Base-by-base conservation (phyloP, 1,284 basidiomycete genomes). In the Coriolopsis trogii region DNA sequence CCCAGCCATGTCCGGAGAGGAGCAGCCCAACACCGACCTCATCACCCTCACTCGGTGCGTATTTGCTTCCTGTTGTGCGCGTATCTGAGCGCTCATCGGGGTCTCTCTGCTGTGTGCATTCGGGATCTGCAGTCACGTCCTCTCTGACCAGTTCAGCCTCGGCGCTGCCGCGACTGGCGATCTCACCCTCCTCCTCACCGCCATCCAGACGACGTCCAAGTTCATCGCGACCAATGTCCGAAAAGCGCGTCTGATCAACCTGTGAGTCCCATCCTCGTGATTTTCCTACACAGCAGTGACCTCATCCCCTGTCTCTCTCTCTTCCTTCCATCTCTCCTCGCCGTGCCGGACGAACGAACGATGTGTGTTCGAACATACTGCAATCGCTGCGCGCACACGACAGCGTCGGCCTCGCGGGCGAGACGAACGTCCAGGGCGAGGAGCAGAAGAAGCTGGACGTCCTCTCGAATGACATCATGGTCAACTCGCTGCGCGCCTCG, bases 361-460 rank as follows among this genome's bases (percentile, higher is more conserved):
- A n/a, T n/a, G n/a, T n/a, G n/a, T n/a, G n/a, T n/a, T 15, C 15
- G 10, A 21, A n/a, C 26, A 23, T 25, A 16, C 18, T 30, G 34
- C 33, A 23, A 28, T 13, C 25, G 21, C 30, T n/a, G 25, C 29
- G n/a, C 39, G 24, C 41, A 23, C 21, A 33, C 41, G 6, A 3
- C 63, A 95, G 93, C 23, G 89, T 99, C 63, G 97, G 97, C 29
- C 81, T 95, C 18, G 97, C 97, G 10, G 97, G 97, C 18, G 93
- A 95, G 67, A 91, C 90, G 40, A 99, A 99, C 69, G 91, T 97
- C 12, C 94, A 97, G 73, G 97, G 97, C 42, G 97, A 99, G 72
- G 97, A 98, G 70, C 97, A 99, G 80, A 99, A 99, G 83, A 99
- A 99, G 77, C 82, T 99, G 51, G 96, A 98, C 69, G 90, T 98